Evolutionary conservation across 192 early-diverging fungal species (phyloP).

Genomic region (Rhizoclosmatium globosum): DNA sequence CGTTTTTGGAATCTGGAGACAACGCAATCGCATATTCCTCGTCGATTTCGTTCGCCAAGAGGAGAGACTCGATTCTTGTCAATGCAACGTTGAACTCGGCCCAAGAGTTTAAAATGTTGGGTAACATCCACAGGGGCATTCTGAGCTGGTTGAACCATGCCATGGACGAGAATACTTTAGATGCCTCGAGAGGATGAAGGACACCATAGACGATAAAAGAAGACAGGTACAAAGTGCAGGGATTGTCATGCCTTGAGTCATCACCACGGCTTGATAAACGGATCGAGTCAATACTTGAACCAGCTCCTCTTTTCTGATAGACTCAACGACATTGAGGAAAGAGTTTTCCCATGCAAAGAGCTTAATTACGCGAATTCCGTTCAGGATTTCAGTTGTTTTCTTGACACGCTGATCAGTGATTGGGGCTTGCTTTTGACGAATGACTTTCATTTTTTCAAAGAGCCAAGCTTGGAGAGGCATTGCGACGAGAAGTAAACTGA

Average conservation of each 20-base stretch:
- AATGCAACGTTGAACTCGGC: conserved; percentile 62
- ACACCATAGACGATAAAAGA: conserved; percentile 53
- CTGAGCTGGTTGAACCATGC: conserved; percentile 51
- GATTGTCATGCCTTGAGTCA: conserved; percentile 33
- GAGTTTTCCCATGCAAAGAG: conserved; percentile 76
- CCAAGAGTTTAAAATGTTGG: conserved; percentile 48
- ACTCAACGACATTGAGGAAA: conserved; percentile 64
- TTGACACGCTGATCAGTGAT: conserved; percentile 79
- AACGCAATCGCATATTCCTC: conserved; percentile 49
- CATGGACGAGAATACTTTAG: conserved; percentile 53
- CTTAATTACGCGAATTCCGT: conserved; percentile 81
- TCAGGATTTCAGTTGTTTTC: conserved; percentile 70
- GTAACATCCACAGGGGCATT: conserved; percentile 62
- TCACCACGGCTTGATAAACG: conserved; percentile 27
- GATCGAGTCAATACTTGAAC: conserved; percentile 13
- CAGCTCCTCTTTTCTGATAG: conserved; percentile 66
- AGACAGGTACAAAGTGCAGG: conserved; percentile 50
- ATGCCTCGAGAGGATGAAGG: conserved; percentile 36
- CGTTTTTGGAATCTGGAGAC: conserved; percentile 42
- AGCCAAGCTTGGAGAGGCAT: conserved; percentile 5
- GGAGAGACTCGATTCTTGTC: conserved; percentile 53
- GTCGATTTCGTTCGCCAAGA: conserved; percentile 70
- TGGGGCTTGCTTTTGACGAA: not conserved
- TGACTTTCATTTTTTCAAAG: conserved; percentile 41
- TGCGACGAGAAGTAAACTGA: not conserved